Evolutionary conservation across 345 rosid genomes (phyloP), one percentile per base, ranked within the genome.

Genomic region (Triadica sebifera): DNA sequence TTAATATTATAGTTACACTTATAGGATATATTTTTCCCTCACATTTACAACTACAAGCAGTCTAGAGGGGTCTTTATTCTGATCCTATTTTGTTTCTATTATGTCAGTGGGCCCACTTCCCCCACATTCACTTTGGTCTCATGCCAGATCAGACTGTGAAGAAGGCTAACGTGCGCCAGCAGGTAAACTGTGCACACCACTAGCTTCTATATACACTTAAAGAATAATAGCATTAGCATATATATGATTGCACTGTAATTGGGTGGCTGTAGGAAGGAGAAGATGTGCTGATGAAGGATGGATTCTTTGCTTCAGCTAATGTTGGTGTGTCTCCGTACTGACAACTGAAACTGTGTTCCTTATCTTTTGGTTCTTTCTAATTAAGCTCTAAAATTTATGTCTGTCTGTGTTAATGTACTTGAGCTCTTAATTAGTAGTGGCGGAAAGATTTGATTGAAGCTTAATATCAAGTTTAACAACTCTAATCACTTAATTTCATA

Each of bases 81-180:
- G 65, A 74, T 11, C 43, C 7, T 68, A 12, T 57, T 57, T 65
- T 57, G 64, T 66, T 57, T 65, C 47, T 53, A 71, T 56, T 57
- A 15, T 77, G 72, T 65, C 80, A 77, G 80, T 77, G 80, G 80
- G 80, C 80, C 72, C 80, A 77, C 61, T 77, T 77, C 15, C 80
- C 80, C 19, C 71, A 77, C 51, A 77, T 77, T 65, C 80, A 77
- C 76, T 77, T 77, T 56, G 80, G 80, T 58, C 80, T 77, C 41
- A 77, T 77, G 80, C 67, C 80, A 46, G 80, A 77, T 71, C 80
- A 77, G 75, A 65, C 47, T 4, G 65, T 66, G 61, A 71, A 77
- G 80, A 77, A 65, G 60, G 22, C 67, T 65, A 77, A 57, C 47
- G 67, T 65, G 75, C 75, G 80, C 63, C 80, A 71, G 25, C 71